These are phyloP conservation scores for Casuarina cunninghamiana DNA, from an alignment of 306 rosid species.

Conservation along the genomic window DNA sequence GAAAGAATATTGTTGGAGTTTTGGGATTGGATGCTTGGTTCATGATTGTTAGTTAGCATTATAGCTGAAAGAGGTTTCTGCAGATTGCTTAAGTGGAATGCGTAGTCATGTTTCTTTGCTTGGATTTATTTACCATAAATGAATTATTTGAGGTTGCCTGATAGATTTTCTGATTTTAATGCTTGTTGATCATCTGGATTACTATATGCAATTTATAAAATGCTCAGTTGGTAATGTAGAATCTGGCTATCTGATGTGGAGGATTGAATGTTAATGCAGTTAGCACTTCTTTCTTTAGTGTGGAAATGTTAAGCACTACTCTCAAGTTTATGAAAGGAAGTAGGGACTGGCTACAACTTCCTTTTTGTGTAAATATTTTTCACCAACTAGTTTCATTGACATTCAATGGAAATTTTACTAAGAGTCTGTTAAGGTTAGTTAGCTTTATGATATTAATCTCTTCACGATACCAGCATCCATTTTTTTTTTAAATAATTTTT, in stretches of 20 bases:
- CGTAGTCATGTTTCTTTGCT: not conserved
- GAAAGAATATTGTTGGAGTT: not conserved
- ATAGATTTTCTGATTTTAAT: no score
- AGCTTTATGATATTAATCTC: not conserved
- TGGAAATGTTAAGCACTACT: not conserved
- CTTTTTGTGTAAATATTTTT: no score
- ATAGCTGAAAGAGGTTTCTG: not conserved
- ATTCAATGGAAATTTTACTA: not conserved
- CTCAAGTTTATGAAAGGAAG: not conserved
- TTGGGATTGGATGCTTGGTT: not conserved
- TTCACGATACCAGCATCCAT: not conserved
- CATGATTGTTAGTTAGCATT: not conserved
- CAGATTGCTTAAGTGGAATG: not conserved
- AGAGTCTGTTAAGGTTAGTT: not conserved
- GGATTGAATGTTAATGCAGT: not conserved
- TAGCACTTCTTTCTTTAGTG: not conserved
- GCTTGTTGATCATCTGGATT: not conserved
- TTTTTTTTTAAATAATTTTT: no score
- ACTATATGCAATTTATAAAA: not conserved
- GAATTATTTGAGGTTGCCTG: not conserved
- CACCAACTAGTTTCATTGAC: not conserved
- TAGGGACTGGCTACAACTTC: not conserved
- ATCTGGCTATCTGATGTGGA: not conserved
- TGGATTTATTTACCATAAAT: not conserved
- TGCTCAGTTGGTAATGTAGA: not conserved